These are phyloP conservation scores for Tuber brumale DNA, from an alignment of 495 filamentous ascomycete genomes.

Conservation along the genomic window DNA sequence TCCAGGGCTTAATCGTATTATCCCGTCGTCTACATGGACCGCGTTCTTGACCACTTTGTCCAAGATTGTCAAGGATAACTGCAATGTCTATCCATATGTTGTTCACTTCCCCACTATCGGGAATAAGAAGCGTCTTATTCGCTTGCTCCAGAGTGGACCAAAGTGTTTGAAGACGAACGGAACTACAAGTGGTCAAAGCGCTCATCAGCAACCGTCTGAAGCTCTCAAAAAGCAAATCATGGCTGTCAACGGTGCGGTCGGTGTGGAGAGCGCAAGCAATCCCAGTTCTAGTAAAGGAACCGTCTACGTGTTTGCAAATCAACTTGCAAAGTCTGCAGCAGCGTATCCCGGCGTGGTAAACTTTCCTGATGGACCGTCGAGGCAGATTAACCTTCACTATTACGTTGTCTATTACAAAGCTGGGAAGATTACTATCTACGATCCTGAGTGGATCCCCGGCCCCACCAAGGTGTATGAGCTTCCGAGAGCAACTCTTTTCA, in stretches of 20 bases:
- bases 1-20: neutral
- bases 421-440: neutral
- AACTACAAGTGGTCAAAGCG: too few relatives aligned
- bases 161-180: neutral
- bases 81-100: neutral
- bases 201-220: neutral
- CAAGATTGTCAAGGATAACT: neutral
- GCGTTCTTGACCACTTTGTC: neutral
- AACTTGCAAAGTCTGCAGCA: neutral
- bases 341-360: neutral
- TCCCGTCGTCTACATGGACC: neutral
- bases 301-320: neutral
- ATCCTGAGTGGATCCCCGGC: neutral
- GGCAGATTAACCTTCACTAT: neutral
- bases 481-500: neutral
- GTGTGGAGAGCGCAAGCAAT: neutral
- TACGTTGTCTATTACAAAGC: neutral
- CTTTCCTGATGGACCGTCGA: neutral
- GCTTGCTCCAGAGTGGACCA: neutral
- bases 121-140: neutral
- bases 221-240: neutral
- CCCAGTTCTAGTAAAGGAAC: neutral
- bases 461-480: neutral
- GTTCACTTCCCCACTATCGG: neutral
- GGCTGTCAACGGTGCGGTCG: neutral